phyloP scores from a whole-genome alignment of 306 rosid genomes.

The Castanea sativa region DNA sequence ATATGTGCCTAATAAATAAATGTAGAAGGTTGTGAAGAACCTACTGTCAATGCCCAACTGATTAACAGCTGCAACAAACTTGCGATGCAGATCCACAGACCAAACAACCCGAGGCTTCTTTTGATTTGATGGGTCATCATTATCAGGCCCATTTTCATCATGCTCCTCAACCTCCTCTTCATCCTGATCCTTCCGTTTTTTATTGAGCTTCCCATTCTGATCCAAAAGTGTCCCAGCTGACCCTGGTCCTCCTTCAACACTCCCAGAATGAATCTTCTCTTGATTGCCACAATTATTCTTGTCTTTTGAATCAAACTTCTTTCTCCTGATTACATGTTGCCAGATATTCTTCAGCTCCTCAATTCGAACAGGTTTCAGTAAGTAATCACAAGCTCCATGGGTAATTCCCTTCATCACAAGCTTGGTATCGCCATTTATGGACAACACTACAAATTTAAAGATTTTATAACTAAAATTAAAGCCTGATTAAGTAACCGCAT shows the following conservation, averaged over 20 bases:
- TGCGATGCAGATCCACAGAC: conserved; percentile 93
- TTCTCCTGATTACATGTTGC: conserved; percentile 94
- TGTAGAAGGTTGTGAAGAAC: conserved; percentile 30
- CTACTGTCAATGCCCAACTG: conserved; percentile 94
- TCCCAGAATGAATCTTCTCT: conserved; percentile 37
- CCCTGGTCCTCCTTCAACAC: conserved; percentile 40
- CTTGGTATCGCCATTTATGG: conserved; percentile 75
- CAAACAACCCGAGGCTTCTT: conserved; percentile 99
- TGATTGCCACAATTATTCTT: conserved; percentile 41
- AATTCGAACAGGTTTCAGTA: conserved; percentile 88
- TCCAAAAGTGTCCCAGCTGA: conserved; percentile 47
- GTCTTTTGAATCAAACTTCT: conserved; percentile 76
- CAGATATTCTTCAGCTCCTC: conserved; percentile 97
- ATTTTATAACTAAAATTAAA: background rate
- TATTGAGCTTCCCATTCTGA: conserved; percentile 59
- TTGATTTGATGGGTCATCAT: conserved; percentile 71
- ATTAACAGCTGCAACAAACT: conserved; percentile 89
- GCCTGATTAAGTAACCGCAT: background rate
- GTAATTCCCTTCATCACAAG: conserved; percentile 95
- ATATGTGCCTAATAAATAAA: background rate
- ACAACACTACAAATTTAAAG: conserved; percentile 64
- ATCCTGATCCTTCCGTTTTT: conserved; percentile 77
- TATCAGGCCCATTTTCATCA: conserved; percentile 59
- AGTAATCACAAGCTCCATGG: conserved; percentile 98
- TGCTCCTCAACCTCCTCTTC: conserved; percentile 74